phyloP scores from a whole-genome alignment of 768 basidiomycete species.

The Pulveroboletus sp. region DNA sequence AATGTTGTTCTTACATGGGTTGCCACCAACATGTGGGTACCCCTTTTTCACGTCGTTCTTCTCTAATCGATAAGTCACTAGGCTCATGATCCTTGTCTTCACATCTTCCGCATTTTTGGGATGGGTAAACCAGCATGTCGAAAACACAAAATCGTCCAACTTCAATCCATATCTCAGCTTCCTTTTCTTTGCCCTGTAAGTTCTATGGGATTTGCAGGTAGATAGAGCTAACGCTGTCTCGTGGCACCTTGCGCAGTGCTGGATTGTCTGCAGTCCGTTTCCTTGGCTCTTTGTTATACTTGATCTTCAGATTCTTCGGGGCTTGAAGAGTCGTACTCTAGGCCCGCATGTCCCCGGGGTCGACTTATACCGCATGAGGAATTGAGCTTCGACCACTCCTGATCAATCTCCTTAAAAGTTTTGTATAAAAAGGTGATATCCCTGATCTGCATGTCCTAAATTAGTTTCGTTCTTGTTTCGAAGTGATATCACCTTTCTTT shows the following conservation, averaged over 20 bases:
- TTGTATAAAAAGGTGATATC: conserved; percentile 3
- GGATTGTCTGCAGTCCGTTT: conserved; percentile 80
- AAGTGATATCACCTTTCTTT: not conserved
- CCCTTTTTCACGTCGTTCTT: not conserved
- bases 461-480: not conserved
- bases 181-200: conserved; percentile 65
- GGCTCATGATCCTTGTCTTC: conserved; percentile 68
- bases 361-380: conserved; percentile 4
- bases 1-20: conserved; percentile 83
- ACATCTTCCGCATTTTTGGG: conserved; percentile 71
- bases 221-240: conserved; percentile 2
- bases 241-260: conserved; percentile 42
- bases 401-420: conserved; percentile 1
- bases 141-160: conserved; percentile 41
- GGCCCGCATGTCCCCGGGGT: not conserved
- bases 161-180: conserved; percentile 91
- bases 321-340: conserved; percentile 31
- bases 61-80: conserved; percentile 19
- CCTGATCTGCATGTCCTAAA: conserved; percentile 3
- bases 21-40: conserved; percentile 74
- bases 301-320: conserved; percentile 71
- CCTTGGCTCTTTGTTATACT: conserved; percentile 70
- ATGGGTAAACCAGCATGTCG: conserved; percentile 62
- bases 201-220: not conserved
- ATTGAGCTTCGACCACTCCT: not conserved